Evolutionary conservation across 441 rosid species (phyloP).

Genomic region (Adansonia gregorii): DNA sequence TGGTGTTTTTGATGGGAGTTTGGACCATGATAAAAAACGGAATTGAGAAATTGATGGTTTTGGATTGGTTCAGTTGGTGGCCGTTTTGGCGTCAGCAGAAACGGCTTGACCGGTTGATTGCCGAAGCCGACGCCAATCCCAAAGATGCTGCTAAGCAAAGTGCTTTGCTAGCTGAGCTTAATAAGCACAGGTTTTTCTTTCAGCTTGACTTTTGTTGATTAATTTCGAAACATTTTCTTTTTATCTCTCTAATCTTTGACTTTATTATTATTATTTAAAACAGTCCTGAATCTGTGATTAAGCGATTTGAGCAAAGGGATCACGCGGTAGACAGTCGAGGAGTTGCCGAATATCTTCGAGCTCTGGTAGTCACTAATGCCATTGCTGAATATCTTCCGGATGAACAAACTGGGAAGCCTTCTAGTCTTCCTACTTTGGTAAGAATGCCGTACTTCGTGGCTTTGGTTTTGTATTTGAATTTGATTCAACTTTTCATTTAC

Average conservation of each 20-base stretch:
- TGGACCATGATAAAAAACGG: slow-evolving; percentile 61
- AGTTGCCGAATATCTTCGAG: slow-evolving; percentile 85
- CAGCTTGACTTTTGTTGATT: neutral
- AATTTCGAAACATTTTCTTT: neutral
- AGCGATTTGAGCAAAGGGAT: slow-evolving; percentile 83
- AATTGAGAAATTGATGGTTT: slow-evolving; percentile 52
- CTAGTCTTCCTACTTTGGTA: slow-evolving; percentile 92
- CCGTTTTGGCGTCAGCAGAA: slow-evolving; percentile 79
- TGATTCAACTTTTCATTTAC: neutral
- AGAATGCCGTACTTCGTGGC: neutral
- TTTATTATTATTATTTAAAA: neutral
- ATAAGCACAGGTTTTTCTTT: slow-evolving; percentile 68
- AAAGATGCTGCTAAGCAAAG: slow-evolving; percentile 70
- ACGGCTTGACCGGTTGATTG: slow-evolving; percentile 66
- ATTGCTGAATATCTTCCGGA: slow-evolving; percentile 92
- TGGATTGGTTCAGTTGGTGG: slow-evolving; percentile 76
- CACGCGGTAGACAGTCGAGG: slow-evolving; percentile 84
- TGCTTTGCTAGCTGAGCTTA: slow-evolving; percentile 80
- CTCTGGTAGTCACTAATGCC: slow-evolving; percentile 77
- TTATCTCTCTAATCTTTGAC: neutral
- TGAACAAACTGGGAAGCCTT: slow-evolving; percentile 73
- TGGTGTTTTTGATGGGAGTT: slow-evolving; percentile 63
- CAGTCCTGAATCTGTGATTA: slow-evolving; percentile 89
- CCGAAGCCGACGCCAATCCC: slow-evolving; percentile 89
- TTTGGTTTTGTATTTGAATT: slow-evolving; percentile 1